These are phyloP conservation scores for Acacia crassicarpa DNA, from an alignment of 306 rosid genomes.

Conservation along the genomic window DNA sequence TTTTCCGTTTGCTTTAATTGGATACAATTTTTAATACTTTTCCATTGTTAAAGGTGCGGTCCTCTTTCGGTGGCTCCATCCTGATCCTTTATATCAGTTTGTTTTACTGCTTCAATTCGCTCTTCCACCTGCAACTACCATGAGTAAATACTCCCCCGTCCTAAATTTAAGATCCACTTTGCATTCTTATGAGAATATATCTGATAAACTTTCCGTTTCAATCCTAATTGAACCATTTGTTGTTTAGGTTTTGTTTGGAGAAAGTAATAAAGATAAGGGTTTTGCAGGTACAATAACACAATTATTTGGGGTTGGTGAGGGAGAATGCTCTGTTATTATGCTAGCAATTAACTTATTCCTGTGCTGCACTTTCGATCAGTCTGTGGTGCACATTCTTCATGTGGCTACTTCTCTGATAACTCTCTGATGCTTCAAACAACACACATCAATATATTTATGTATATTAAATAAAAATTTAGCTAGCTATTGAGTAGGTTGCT, in stretches of 20 bases:
- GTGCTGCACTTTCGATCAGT: conserved; percentile 32
- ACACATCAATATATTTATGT: too few species aligned
- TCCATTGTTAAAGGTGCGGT: conserved; percentile 39
- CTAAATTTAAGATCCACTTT: too few species aligned
- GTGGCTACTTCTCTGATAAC: conserved; percentile 33
- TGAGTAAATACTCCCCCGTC: not conserved
- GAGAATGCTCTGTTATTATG: conserved; percentile 43
- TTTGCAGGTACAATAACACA: conserved; percentile 40
- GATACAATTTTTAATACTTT: too few species aligned
- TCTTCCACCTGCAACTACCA: conserved; percentile 39
- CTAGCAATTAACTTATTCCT: conserved; percentile 39
- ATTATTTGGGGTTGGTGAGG: conserved; percentile 39
- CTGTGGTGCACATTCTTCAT: conserved; percentile 41
- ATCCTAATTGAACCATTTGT: not conserved
- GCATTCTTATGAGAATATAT: not conserved
- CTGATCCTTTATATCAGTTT: conserved; percentile 48
- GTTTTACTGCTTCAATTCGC: conserved; percentile 43
- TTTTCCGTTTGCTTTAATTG: too few species aligned
- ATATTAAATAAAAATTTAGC: too few species aligned
- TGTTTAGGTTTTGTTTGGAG: not conserved
- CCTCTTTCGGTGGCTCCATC: conserved; percentile 27
- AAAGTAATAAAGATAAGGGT: not conserved
- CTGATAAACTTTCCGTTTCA: not conserved
- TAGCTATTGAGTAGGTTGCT: too few species aligned
- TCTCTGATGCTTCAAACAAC: too few species aligned